A percentile compares a stretch with the other conserved stretches of the same genome.
These are phyloP conservation scores for Trifolium fragiferum DNA, from an alignment of 306 rosid genomes.

Conservation along the genomic window DNA sequence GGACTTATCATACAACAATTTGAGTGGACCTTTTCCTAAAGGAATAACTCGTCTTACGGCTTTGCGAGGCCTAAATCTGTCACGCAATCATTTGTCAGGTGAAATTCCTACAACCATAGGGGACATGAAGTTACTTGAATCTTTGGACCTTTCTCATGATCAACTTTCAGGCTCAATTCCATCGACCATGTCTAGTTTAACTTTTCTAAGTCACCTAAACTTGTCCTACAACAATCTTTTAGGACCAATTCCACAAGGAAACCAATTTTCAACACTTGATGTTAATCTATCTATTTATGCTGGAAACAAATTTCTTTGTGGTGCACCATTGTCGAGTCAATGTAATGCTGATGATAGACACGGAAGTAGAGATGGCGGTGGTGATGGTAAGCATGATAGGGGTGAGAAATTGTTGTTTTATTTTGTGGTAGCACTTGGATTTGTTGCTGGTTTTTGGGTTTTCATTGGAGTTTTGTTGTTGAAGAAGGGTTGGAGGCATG, in stretches of 20 bases:
- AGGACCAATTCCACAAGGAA: constrained; percentile 26
- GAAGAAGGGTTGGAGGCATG: constrained; percentile 24
- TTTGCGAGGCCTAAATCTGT: constrained; percentile 23
- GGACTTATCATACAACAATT: constrained; percentile 38
- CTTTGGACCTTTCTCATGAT: constrained; percentile 27
- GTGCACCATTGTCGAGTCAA: constrained; percentile 7
- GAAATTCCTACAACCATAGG: constrained; percentile 19
- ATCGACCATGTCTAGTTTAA: background rate
- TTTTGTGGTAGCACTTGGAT: constrained; percentile 31
- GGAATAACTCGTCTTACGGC: constrained; percentile 10
- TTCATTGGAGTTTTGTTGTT: constrained; percentile 10
- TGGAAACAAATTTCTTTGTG: constrained; percentile 38
- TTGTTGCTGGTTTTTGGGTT: constrained; percentile 33
- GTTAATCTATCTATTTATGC: background rate
- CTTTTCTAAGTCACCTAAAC: constrained; percentile 9
- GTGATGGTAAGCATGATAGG: background rate
- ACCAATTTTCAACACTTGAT: background rate
- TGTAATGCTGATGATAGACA: background rate
- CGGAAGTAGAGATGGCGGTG: background rate
- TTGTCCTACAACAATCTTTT: constrained; percentile 37
- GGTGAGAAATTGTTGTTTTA: constrained; percentile 27
- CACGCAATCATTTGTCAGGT: constrained; percentile 22
- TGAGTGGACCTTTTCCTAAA: constrained; percentile 17
- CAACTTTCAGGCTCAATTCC: constrained; percentile 34
- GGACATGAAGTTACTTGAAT: constrained; percentile 27